These are phyloP conservation scores for Arthroderma sp. DNA, from an alignment of 2,329 filamentous ascomycete species.

Conservation along the genomic window DNA sequence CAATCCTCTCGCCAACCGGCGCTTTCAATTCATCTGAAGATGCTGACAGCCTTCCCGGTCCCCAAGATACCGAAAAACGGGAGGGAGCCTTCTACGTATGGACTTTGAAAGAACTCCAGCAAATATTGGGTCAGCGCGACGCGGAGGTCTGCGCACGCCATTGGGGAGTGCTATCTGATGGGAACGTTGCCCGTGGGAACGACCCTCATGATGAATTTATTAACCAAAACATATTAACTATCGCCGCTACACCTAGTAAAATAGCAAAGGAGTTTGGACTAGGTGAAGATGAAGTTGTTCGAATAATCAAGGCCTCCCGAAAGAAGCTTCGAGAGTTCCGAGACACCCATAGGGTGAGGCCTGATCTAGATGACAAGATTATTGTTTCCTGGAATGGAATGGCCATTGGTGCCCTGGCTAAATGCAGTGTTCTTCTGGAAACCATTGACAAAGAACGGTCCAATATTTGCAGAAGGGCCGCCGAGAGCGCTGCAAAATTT, in stretches of 20 bases:
- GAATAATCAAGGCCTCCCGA: conserved; percentile 54
- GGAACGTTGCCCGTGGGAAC: conserved; percentile 69
- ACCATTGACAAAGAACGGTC: conserved; percentile 46
- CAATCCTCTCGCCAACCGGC: conserved; percentile 54
- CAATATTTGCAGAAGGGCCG: conserved; percentile 49
- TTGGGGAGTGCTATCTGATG: conserved; percentile 71
- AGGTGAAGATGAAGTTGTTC: conserved; percentile 53
- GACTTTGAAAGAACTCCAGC: conserved; percentile 76
- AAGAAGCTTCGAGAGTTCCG: conserved; percentile 57
- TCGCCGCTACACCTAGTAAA: conserved; percentile 53
- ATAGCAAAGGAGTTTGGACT: conserved; percentile 65
- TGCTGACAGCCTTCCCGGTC: conserved; percentile 65
- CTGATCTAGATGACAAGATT: conserved; percentile 76
- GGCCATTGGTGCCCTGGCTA: conserved; percentile 68
- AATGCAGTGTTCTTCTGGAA: conserved; percentile 56
- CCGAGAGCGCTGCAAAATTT: conserved; percentile 56
- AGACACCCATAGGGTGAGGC: conserved; percentile 59
- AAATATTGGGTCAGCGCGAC: conserved; percentile 55
- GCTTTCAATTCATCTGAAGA: conserved; percentile 83
- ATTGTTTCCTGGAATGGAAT: conserved; percentile 81
- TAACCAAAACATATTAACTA: conserved; percentile 75
- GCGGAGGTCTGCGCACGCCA: conserved; percentile 66
- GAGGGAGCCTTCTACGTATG: conserved; percentile 93
- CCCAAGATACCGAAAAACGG: conserved; percentile 65
- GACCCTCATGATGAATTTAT: conserved; percentile 91